A percentile compares a stretch with the other conserved stretches of the same genome.
Evolutionary conservation across 441 rosid species (phyloP).

Genomic region (Mallotus japonicus): DNA sequence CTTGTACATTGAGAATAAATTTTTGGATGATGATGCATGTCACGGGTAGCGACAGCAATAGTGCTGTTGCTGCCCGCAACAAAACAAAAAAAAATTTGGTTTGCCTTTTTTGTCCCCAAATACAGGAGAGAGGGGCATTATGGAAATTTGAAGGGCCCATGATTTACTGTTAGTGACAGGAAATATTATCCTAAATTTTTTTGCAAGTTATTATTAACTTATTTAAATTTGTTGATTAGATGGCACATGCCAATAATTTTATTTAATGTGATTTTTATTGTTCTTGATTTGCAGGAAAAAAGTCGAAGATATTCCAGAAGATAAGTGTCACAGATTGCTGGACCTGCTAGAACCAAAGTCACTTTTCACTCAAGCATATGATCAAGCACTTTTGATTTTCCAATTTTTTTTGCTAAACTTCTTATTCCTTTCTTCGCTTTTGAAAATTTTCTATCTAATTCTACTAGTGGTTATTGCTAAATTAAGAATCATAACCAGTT

Average conservation of each 20-base stretch:
- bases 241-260: neutral
- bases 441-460: slow-evolving; percentile 2
- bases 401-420: slow-evolving; percentile 13
- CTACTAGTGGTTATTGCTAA: slow-evolving; percentile 2
- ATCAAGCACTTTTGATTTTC: neutral
- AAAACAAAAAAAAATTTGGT: no score
- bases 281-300: slow-evolving; percentile 55
- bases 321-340: slow-evolving; percentile 63
- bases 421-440: slow-evolving; percentile 1
- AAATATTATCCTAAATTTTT: no score
- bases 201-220: neutral
- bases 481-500: neutral
- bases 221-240: neutral
- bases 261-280: neutral
- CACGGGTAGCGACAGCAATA: no score
- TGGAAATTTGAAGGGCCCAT: no score
- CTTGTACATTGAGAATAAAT: neutral
- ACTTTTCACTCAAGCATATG: slow-evolving; percentile 1
- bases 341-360: slow-evolving; percentile 61
- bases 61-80: no score
- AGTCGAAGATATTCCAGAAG: slow-evolving; percentile 73
- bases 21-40: no score
- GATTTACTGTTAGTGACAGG: no score
- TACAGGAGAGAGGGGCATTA: no score
- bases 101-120: no score